Conservation (phyloP, 2,329 filamentous ascomycete genomes). For the Diaporthe eres region DNA sequence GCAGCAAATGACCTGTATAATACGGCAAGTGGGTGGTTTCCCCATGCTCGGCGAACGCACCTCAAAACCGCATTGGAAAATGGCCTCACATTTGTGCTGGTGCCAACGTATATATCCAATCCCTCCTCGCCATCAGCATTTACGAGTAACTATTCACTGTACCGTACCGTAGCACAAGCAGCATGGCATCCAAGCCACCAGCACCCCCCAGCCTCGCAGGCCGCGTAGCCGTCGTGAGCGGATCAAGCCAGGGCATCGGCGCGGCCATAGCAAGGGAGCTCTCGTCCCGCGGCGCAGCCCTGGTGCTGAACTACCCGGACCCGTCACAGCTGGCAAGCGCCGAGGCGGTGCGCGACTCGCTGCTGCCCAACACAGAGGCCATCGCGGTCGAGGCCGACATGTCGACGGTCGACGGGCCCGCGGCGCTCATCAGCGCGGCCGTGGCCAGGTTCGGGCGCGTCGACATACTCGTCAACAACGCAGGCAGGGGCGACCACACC, state of each 20-base stretch:
- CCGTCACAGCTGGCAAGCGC: background rate
- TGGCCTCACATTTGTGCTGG: too few species aligned
- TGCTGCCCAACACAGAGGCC: conserved; percentile 54
- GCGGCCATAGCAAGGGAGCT: conserved; percentile 32
- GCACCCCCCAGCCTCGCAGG: background rate
- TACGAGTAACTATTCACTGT: too few species aligned
- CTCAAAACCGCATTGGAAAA: background rate
- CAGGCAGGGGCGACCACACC: background rate
- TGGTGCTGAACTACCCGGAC: conserved; percentile 23
- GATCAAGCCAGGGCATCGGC: background rate
- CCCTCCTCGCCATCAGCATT: background rate
- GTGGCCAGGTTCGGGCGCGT: conserved; percentile 2
- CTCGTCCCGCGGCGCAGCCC: conserved; percentile 15
- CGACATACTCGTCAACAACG: conserved; percentile 33
- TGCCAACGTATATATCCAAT: background rate
- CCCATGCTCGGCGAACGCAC: background rate
- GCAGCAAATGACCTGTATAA: background rate
- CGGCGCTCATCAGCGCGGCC: conserved; percentile 48
- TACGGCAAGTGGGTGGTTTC: background rate
- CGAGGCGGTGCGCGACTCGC: conserved; percentile 54
- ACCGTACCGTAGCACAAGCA: background rate
- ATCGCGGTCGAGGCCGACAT: conserved; percentile 70
- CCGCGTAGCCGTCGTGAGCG: background rate
- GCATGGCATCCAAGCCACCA: background rate
- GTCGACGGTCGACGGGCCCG: conserved; percentile 66